Evolutionary conservation across 805 yeast genomes (phyloP), one percentile per base, ranked within the genome.

Genomic region (Cyberlindnera amylophila): DNA sequence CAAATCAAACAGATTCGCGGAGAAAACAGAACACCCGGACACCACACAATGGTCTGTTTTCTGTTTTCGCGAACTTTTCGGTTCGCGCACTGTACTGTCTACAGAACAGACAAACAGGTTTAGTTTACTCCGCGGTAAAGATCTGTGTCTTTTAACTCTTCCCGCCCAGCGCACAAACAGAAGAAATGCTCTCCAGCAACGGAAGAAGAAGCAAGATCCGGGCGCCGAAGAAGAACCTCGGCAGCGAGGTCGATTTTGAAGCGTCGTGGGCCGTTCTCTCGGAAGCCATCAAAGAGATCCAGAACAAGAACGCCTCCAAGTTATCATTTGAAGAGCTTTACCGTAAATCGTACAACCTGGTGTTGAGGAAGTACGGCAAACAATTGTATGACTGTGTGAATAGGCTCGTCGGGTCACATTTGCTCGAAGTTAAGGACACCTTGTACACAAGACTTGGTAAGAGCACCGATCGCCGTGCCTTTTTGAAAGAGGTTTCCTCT

Each of bases 241-340:
- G 66, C 2, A 59, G 62, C 24, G 67, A 66, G 15, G 66, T 74
- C 8, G 84, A 79, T 51, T 83, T 81, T 48, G 82, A 79, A 14
- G 72, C 75, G 39, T 70, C 84, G 0, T 88, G 96, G 96, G 55
- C 57, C 1, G 67, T 76, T 0, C 65, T 89, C 16, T 63, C 82
- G 7, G 67, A 72, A 30, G 96, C 96, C 16, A 81, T 89, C 28
- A 63, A 58, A 13, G 84, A 82, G 52, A 89, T 90, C 42, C 84
- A 81, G 55, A 69, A 72, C 32, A 80, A 85, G 52, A 78, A 84
- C 55, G 89, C 89, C 7, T 76, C 86, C 4, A 74, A 75, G 43
- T 66, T 89, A 21, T 84, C 93, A 1, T 89, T 86, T 57, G 96
- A 89, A 54, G 86, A 82, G 51, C 69, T 89, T 0, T 90, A 90